Base-by-base conservation (phyloP, 2,329 filamentous ascomycete species). In the Byssochlamys sp. region DNA sequence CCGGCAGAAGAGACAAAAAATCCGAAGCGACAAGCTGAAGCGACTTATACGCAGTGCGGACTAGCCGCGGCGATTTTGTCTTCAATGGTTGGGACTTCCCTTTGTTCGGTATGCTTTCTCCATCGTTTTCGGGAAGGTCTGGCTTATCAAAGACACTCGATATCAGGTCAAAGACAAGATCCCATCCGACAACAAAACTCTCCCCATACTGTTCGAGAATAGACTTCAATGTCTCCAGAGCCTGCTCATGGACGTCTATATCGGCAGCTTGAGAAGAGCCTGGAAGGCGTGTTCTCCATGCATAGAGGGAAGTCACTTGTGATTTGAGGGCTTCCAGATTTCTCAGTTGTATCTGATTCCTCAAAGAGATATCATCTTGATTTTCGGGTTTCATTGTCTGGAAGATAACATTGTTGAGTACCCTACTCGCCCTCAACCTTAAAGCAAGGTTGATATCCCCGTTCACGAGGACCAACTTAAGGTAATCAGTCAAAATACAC, bases 11-110 rank as follows among this genome's bases (percentile, higher is more conserved):
- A 12, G 85, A 81, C 33, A 99, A 75, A 67, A 99, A 99, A 71
- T 99, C 94, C 0, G 94, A 96, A 71, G 91, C 95, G 52, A 99
- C 88, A 2, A 99, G 83, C 70, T 97, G 90, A 11, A 95, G 78
- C 1, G 91, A 95, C 62, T 84, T 88, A 71, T 99, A 99, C 0
- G 92, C 89, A 14, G 90, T 87, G 60, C 91, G 84, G 55, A 96
- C 88, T 25, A 97, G 81, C 62, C 86, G 87, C 51, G 85, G 80
- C 11, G 91, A 92, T 53, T 69, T 71, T 31, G 71, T 66, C 52
- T 67, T 61, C 29, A 68, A 52, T 26, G 54, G 29, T 45, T 51
- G 45, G 11, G 57, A 55, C 60, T 39, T 55, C 54, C 27, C 57
- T 53, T 49, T 56, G 27, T 59, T 28, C 33, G 54, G 14, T 11